Conservation (phyloP, 2,329 filamentous ascomycete genomes). For the Coniella vitis region DNA sequence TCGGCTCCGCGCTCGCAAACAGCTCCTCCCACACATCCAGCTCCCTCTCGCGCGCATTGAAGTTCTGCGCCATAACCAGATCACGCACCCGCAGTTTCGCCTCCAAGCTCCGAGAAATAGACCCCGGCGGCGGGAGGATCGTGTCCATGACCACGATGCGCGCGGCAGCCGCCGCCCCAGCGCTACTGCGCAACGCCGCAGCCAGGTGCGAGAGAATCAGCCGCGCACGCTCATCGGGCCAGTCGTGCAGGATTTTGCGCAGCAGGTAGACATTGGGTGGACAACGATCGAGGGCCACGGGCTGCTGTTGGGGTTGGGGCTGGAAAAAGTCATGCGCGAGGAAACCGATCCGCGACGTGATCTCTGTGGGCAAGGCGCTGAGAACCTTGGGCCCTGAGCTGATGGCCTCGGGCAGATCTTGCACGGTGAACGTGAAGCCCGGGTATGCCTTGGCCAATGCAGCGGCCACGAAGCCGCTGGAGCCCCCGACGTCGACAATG, state of each 20-base stretch:
- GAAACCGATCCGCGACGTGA: not conserved
- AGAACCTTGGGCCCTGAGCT: not conserved
- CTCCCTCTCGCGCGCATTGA: not conserved
- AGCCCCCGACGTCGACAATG: conserved; percentile 29
- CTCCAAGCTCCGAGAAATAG: not conserved
- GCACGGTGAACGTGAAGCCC: conserved; percentile 21
- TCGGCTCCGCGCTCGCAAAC: not conserved
- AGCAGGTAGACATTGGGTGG: not conserved
- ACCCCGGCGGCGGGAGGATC: not conserved
- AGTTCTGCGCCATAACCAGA: conserved; percentile 3
- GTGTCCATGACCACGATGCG: conserved; percentile 4
- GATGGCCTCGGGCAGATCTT: conserved; percentile 2
- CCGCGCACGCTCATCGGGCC: not conserved
- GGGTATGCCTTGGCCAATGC: conserved; percentile 23
- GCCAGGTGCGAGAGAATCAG: not conserved
- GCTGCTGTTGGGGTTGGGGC: not conserved
- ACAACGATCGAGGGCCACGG: not conserved
- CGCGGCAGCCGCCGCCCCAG: not conserved
- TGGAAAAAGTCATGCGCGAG: conserved; percentile 6
- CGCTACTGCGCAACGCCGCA: not conserved
- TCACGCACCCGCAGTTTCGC: conserved; percentile 1
- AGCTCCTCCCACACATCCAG: conserved; percentile 3
- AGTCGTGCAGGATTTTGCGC: conserved; percentile 3
- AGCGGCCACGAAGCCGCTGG: conserved; percentile 23
- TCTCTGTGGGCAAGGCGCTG: conserved; percentile 3